These are phyloP conservation scores for Alopecurus myosuroides DNA, from an alignment of 176 grass and related monocot species.

Conservation along the genomic window DNA sequence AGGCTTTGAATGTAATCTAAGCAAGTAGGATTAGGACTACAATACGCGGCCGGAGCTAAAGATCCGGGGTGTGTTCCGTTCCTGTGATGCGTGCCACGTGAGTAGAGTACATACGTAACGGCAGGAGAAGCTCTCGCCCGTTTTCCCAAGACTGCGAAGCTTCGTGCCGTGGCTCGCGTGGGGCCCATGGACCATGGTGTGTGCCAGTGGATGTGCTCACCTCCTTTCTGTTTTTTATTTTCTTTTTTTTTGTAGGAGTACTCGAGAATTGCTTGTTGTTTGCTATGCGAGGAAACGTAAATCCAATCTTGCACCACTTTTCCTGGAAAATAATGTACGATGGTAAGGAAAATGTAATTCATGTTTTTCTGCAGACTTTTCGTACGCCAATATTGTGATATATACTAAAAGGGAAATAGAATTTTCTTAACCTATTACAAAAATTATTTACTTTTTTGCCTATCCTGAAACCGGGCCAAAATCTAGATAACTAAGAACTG, in stretches of 20 bases:
- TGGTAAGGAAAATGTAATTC: no score
- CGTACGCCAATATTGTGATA: no score
- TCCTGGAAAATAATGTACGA: background rate
- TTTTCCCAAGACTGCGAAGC: slow-evolving; percentile 11
- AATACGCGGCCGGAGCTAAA: background rate
- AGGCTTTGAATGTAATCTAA: slow-evolving; percentile 31
- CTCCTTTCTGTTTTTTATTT: background rate
- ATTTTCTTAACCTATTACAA: background rate
- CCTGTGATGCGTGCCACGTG: slow-evolving; percentile 17
- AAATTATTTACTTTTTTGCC: background rate
- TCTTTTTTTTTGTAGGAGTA: background rate
- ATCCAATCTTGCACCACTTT: background rate
- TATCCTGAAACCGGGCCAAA: background rate
- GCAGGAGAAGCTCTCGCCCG: background rate
- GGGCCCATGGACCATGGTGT: background rate
- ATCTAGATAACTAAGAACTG: background rate
- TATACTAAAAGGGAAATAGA: no score
- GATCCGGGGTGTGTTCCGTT: background rate
- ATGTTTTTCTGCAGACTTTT: background rate
- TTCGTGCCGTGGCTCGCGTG: slow-evolving; percentile 20
- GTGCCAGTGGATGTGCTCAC: background rate
- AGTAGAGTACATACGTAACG: background rate
- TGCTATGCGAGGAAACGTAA: background rate
- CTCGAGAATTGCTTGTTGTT: background rate
- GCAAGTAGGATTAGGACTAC: background rate